Base-by-base conservation (phyloP, 2,329 filamentous ascomycete species). In the Cladosporium sp. region DNA sequence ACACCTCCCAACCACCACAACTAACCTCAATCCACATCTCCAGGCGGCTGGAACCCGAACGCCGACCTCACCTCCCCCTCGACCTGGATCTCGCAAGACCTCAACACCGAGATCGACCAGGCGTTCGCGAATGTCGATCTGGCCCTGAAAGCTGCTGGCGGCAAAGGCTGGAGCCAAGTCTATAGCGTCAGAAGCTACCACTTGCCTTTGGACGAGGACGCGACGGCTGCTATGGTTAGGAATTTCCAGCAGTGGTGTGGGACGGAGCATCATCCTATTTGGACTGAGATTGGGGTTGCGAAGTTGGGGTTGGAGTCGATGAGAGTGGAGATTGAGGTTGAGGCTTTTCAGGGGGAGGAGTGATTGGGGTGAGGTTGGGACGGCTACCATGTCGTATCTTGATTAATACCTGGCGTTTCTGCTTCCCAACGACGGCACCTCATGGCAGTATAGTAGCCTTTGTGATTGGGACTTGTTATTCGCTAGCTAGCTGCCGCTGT, bases 301-400 rank as follows among this genome's bases (percentile, higher is more conserved):
- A 70, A 76, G 38, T 72, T 88, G 7, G 85, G 77, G 0, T 74
- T 79, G 65, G 79, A 81, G 32, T 80, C 78, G 36, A 88, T 88
- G 86, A 73, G 78, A 26, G 80, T 88, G 3, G 86, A 88, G 76
- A 84, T 88, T 73, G 86, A 88, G 74, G 85, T 86, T 41, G 65
- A 67, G 41, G 71, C 72, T 28, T 64, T 67, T 64, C 64, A 59
- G 1, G 36, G 28, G 15, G 26, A 34, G 15, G 11, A 28, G 8
- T 47, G 41, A 47, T 21, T 47, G n/a, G n/a, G 21, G 10, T 18
- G 41, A 47, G 41, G n/a, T 11, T 47, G 41, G 12, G 41, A 15
- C 11, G 4, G 8, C 41, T 21, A 44, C 15, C 15, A 41, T 4
- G 11, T 8, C 32, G 32, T 34, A 10, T 24, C 24, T 24, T 24